Evolutionary conservation across 2,329 filamentous ascomycete genomes (phyloP), one percentile per base, ranked within the genome.

Genomic region (Hirsutella thompsonii): DNA sequence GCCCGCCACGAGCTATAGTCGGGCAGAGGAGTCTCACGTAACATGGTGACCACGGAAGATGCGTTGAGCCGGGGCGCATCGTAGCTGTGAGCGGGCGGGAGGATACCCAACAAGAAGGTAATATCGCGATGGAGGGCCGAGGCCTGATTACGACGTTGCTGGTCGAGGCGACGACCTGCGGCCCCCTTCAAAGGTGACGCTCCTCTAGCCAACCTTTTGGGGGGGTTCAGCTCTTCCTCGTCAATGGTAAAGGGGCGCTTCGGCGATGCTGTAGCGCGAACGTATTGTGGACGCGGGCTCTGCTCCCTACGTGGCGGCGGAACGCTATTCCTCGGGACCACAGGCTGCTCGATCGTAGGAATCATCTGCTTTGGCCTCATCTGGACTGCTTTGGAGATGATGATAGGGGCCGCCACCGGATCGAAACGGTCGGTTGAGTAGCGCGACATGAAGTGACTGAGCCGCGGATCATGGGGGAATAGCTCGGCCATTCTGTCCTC

Each of bases 141-240:
- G 11, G 67, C 66, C 48, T 74, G 74, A 50, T 72, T 77, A 5
- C 79, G 70, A 39, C 77, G 73, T 55, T 86, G 80, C 55, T 92
- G 83, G 52, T 92, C 86, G 19, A 93, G 70, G 29, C 89, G 81
- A 42, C 89, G 81, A 20, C 87, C 86, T 30, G 90, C 87, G 1
- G 86, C 85, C 13, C 87, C 87, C 58, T 96, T 98, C 30, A 96
- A 71, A 0, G 93, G 92, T 5, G 90, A 96, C 42, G 85, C 88
- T n/a, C 83, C 89, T 36, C 93, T 79, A 38, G 81, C 76, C 39
- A 95, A 73, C 59, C 96, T 95, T 50, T 89, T 84, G 1, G 88
- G 86, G 18, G 84, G 81, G 49, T 78, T 78, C 30, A 72, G 65
- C 45, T 81, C 80, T 30, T 86, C 81, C 33, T 94, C 88, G 44